These are phyloP conservation scores for Dendrobium officinale DNA, from an alignment of 106 monocot species.

Conservation along the genomic window DNA sequence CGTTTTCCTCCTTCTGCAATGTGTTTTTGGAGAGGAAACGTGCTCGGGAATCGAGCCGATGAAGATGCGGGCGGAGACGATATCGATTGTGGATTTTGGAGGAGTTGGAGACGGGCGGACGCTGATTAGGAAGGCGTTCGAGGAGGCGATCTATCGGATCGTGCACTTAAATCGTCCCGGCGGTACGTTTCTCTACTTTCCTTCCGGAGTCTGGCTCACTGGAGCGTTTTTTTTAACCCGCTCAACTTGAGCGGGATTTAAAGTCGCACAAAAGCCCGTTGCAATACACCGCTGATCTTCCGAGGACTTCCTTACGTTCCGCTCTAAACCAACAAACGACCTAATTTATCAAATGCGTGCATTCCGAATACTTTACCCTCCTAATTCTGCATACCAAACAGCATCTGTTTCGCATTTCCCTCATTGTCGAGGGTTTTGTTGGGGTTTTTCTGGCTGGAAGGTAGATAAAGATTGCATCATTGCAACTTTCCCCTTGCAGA, in stretches of 20 bases:
- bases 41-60: conserved; percentile 45
- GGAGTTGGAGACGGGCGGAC: conserved; percentile 52
- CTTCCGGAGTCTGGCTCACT: conserved; percentile 47
- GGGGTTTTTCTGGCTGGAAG: not conserved
- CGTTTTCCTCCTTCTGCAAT: not conserved
- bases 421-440: not conserved
- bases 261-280: too few relatives aligned
- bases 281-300: too few relatives aligned
- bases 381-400: too few relatives aligned
- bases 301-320: too few relatives aligned
- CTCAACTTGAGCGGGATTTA: not conserved
- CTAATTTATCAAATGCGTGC: too few relatives aligned
- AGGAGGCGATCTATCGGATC: conserved; percentile 46
- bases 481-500: not conserved
- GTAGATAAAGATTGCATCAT: not conserved
- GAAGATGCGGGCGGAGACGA: conserved; percentile 32
- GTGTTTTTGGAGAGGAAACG: conserved; percentile 14
- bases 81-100: conserved; percentile 49
- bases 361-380: too few relatives aligned
- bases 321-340: too few relatives aligned
- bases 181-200: conserved; percentile 45
- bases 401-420: not conserved
- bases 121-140: conserved; percentile 44
- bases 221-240: conserved; percentile 57
- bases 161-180: conserved; percentile 38